phyloP scores from a whole-genome alignment of 2,329 filamentous ascomycete species.

The Nothopassalora personata region DNA sequence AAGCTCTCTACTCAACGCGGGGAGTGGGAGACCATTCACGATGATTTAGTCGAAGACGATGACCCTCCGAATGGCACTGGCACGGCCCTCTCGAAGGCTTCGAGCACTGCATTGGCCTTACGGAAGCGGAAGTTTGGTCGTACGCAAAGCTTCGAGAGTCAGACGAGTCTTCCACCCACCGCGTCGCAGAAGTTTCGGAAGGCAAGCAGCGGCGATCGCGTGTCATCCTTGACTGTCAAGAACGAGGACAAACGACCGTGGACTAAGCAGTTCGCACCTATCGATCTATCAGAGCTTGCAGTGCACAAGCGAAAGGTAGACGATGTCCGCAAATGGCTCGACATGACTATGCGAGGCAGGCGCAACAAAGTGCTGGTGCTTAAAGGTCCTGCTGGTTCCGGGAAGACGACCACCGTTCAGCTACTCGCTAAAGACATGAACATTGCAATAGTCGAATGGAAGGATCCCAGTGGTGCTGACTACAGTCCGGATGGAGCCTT shows the following conservation, averaged over 20 bases:
- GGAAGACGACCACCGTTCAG: constrained; percentile 82
- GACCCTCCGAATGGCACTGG: constrained; percentile 5
- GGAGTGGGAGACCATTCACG: constrained; percentile 29
- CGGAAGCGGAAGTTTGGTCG: constrained; percentile 32
- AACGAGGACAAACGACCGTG: constrained; percentile 66
- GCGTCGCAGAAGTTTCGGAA: constrained; percentile 44
- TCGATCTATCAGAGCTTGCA: constrained; percentile 72
- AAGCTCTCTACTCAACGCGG: constrained; percentile 31
- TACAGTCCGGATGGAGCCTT: constrained; percentile 57
- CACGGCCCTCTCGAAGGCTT: constrained; percentile 28
- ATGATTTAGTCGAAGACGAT: constrained; percentile 29
- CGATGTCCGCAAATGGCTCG: constrained; percentile 79
- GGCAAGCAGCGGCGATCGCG: constrained; percentile 32
- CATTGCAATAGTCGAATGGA: constrained; percentile 81
- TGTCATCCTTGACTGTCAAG: constrained; percentile 25
- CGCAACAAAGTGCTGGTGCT: constrained; percentile 50
- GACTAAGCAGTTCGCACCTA: constrained; percentile 78
- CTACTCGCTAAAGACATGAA: constrained; percentile 73
- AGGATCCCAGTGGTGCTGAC: constrained; percentile 65
- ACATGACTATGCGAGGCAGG: constrained; percentile 61
- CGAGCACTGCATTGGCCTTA: constrained; percentile 30
- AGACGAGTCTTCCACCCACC: constrained; percentile 11
- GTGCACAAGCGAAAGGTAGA: constrained; percentile 92
- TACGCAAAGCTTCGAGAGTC: constrained; percentile 14
- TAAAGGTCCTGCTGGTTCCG: constrained; percentile 84